Base-by-base conservation (phyloP, 352 stramenopile species). In the Globisporangium cederbergense region DNA sequence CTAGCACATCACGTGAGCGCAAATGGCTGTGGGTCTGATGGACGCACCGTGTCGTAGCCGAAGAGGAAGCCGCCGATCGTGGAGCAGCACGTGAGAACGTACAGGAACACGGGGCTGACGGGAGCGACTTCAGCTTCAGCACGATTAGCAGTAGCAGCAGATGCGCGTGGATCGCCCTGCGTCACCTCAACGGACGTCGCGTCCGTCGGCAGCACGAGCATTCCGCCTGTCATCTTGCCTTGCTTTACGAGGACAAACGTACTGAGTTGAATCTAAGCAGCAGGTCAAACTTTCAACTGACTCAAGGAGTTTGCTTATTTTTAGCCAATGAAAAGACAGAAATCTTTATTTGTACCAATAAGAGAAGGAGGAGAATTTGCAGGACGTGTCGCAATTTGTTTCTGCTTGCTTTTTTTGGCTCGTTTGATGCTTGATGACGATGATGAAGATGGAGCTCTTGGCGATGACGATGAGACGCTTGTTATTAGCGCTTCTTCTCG, bases 61-160 rank as follows among this genome's bases (percentile, higher is more conserved):
- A 93, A 93, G 45, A 93, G 68, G 62, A 93, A 93, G 47, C 84
- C 84, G 55, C 84, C 84, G 58, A 90, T 80, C 14, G 84, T 89
- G 20, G 84, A 88, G 64, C 79, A 88, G 50, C 74, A 66, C 50
- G 79, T 93, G 40, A 93, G 81, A 32, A 90, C 57, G 42, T 85
- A 88, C 9, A 92, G 69, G 34, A 78, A 72, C 11, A 63, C 32
- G 10, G 67, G 60, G 16, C 67, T 84, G 3, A 43, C 47, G 4
- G 61, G 36, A 8, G 30, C 2, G 0, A 38, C 34, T 38, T 38
- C 34, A 38, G 34, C 6, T 38, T 10, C 46, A 45, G 2, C 58
- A 38, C 2, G 30, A 40, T 28, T 50, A 22, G 38, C 25, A 22
- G 10, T 14, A 30, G 22, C 5, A 25, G 11, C 36, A n/a, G 13